Conservation (phyloP, 2,329 filamentous ascomycete genomes). For the Neopestalotiopsis sp. region DNA sequence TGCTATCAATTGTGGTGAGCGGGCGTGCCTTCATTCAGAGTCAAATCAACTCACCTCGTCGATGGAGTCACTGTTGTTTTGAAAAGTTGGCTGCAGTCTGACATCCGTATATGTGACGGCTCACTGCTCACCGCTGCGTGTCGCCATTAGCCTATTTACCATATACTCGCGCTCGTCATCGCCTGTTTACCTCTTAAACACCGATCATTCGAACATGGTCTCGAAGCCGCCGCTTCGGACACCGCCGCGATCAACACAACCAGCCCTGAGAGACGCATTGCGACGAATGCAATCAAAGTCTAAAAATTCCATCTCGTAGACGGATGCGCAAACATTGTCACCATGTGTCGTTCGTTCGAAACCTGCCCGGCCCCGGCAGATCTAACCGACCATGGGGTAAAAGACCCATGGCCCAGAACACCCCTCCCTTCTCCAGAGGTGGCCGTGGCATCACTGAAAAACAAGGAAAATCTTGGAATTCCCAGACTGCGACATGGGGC, state of each 20-base stretch:
- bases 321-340: background rate
- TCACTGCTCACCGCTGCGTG: constrained; percentile 18
- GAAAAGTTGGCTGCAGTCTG: constrained; percentile 19
- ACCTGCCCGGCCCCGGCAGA: background rate
- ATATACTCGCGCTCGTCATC: background rate
- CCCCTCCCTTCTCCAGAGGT: background rate
- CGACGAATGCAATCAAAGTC: background rate
- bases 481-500: constrained; percentile 5
- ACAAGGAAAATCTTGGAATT: constrained; percentile 5
- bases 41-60: constrained; percentile 12
- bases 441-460: background rate
- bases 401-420: background rate
- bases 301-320: background rate
- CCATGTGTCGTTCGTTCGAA: background rate
- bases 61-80: constrained; percentile 18
- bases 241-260: background rate
- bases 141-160: background rate
- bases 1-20: constrained; percentile 9
- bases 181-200: constrained; percentile 15
- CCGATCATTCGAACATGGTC: constrained; percentile 13
- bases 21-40: background rate
- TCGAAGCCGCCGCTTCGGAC: background rate
- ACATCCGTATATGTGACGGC: constrained; percentile 6
- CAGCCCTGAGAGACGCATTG: constrained; percentile 17
- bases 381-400: background rate